phyloP scores from a whole-genome alignment of 2,329 filamentous ascomycete genomes.

The Ilyonectria robusta region DNA sequence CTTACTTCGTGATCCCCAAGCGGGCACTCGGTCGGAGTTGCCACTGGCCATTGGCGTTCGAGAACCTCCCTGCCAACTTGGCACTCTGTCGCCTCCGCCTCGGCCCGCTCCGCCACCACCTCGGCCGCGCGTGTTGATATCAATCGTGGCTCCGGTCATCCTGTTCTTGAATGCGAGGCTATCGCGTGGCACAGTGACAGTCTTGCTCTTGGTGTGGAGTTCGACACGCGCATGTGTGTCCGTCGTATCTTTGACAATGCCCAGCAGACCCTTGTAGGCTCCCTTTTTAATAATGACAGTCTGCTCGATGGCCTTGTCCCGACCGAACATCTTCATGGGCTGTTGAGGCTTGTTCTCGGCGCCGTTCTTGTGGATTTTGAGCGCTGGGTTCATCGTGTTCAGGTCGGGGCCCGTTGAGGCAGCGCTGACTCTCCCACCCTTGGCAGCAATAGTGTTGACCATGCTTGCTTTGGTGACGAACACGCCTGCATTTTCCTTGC shows the following conservation, averaged over 20 bases:
- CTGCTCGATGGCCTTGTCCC: constrained; percentile 89
- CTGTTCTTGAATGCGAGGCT: constrained; percentile 90
- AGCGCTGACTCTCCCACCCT: constrained; percentile 83
- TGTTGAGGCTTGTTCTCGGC: constrained; percentile 64
- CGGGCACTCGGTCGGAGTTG: constrained; percentile 79
- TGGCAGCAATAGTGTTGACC: constrained; percentile 92
- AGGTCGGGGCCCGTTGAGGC: constrained; percentile 80
- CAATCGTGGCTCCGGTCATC: constrained; percentile 82
- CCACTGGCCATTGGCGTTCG: constrained; percentile 76
- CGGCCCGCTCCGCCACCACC: constrained; percentile 61
- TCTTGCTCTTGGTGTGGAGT: constrained; percentile 94
- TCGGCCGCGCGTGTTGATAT: constrained; percentile 71
- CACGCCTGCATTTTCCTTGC: constrained; percentile 88
- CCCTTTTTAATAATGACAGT: constrained; percentile 91
- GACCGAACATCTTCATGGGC: constrained; percentile 82
- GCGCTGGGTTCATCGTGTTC: constrained; percentile 90
- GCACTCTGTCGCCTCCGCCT: constrained; percentile 62
- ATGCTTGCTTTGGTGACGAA: constrained; percentile 90
- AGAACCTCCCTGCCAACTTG: constrained; percentile 75
- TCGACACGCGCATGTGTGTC: constrained; percentile 90
- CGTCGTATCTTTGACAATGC: constrained; percentile 95
- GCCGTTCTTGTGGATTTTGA: constrained; percentile 77
- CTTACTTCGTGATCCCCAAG: constrained; percentile 81
- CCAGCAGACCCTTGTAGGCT: constrained; percentile 91
- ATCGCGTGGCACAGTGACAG: constrained; percentile 86